A percentile compares a stretch with the other conserved stretches of the same genome.
Evolutionary conservation across 352 stramenopile genomes (phyloP).

Genomic region (Globisporangium ultimum): DNA sequence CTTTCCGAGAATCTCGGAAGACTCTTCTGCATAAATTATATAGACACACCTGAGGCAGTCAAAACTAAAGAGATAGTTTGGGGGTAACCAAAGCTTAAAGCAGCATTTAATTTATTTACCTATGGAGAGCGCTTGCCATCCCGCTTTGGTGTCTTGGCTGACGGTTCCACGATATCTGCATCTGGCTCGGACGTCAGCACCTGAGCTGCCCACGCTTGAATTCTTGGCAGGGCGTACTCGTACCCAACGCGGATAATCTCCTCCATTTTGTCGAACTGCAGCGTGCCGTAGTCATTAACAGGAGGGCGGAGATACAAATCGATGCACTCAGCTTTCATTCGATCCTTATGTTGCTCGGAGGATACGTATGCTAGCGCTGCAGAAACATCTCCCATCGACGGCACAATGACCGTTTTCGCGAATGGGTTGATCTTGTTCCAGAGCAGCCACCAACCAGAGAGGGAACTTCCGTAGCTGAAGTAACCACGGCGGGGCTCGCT

Average conservation of each 20-base stretch:
- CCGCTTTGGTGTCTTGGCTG: conserved; percentile 2
- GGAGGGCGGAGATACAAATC: conserved; percentile 89
- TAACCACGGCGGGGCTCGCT: conserved; percentile 74
- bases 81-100: neutral
- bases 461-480: conserved; percentile 72
- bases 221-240: conserved; percentile 70
- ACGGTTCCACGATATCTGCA: conserved; percentile 47
- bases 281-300: conserved; percentile 85
- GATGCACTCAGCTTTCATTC: conserved; percentile 79
- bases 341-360: conserved; percentile 86
- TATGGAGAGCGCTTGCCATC: neutral
- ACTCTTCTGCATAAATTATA: conserved; percentile 9
- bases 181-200: conserved; percentile 56
- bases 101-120: conserved; percentile 14
- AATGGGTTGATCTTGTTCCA: conserved; percentile 92
- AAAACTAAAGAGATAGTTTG: neutral
- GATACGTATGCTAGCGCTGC: conserved; percentile 87
- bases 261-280: conserved; percentile 92
- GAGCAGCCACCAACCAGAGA: conserved; percentile 90
- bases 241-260: conserved; percentile 89
- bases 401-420: conserved; percentile 80
- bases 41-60: conserved; percentile 2
- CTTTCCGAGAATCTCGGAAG: conserved; percentile 58
- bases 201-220: conserved; percentile 52
- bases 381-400: conserved; percentile 91